phyloP scores from a whole-genome alignment of 2,329 filamentous ascomycete genomes.

The Venturia pyrina region DNA sequence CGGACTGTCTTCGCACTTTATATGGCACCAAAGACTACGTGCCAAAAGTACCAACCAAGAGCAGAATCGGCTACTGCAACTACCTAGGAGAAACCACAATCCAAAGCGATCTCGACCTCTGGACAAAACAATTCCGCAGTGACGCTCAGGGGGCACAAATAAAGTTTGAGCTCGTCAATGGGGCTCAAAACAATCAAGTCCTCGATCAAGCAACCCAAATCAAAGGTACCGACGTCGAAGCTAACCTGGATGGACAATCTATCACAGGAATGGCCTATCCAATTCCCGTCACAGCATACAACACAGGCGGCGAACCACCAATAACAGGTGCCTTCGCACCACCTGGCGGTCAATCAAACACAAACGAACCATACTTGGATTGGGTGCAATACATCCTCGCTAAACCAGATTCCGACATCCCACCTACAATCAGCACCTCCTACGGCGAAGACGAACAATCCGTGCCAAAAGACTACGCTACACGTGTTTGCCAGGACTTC shows the following conservation, averaged over 20 bases:
- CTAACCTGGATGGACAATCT: slow-evolving; percentile 11
- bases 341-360: slow-evolving; percentile 18
- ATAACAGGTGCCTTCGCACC: slow-evolving; percentile 26
- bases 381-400: slow-evolving; percentile 27
- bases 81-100: slow-evolving; percentile 10
- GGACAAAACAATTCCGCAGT: slow-evolving; percentile 3
- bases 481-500: slow-evolving; percentile 30
- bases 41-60: slow-evolving; percentile 9
- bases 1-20: slow-evolving; percentile 8
- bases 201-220: neutral
- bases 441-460: slow-evolving; percentile 32
- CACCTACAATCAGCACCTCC: slow-evolving; percentile 27
- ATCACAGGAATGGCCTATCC: slow-evolving; percentile 10
- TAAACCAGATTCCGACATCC: slow-evolving; percentile 22
- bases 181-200: neutral
- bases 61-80: slow-evolving; percentile 10
- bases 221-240: neutral
- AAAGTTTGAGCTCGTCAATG: slow-evolving; percentile 9
- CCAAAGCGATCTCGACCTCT: slow-evolving; percentile 4
- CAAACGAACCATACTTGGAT: slow-evolving; percentile 39
- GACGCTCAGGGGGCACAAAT: slow-evolving; percentile 12
- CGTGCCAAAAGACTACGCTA: slow-evolving; percentile 26
- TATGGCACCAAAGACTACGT: slow-evolving; percentile 10
- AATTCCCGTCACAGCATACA: slow-evolving; percentile 10
- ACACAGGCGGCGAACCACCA: slow-evolving; percentile 6